Evolutionary conservation across 495 filamentous ascomycete species (phyloP), one percentile per base, ranked within the genome.

Genomic region (Thermochaetoides thermophila): DNA sequence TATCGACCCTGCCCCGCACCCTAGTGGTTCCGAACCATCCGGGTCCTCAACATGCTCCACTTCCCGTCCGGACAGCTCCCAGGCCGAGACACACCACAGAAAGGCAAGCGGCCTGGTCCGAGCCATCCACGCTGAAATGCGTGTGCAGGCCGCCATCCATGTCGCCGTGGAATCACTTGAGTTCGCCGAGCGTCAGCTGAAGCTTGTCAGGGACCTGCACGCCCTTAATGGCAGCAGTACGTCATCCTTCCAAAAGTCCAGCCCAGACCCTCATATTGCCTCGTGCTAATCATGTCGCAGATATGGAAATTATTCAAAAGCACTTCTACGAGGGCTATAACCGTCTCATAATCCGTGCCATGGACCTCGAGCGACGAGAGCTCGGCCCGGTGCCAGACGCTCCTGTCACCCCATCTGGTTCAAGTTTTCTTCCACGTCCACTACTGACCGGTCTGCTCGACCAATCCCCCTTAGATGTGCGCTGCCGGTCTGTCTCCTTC

Each of bases 281-380:
- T 23, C 4, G 5, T 27, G 17, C 13, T 35, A 10, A 35, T 25
- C 16, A 5, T n/a, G 1, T 4, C n/a, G 17, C 23, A 39, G 38
- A 34, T 20, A 39, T 52, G 14, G 43, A 51, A 4, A 12, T 37
- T 2, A 19, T 54, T 1, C 43, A 49, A 18, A 38, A 35, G 9
- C 43, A 52, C 12, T 54, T 54, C 20, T 54, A 54, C 29, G 29
- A 38, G 4, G 50, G 50, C 6, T 54, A 54, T 34, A 49, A 54
- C 24, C 38, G 40, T 17, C 40, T 54, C 1, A 17, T 53, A 3
- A 31, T 44, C n/a, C 37, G 45, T 3, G 50, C 50, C 1, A 34
- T 53, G 2, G 45, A 53, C 26, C 27, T 53, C 2, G 48, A 51
- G 13, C 38, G 43, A 1, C 37, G 37, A 10, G 44, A 51, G 32